Evolutionary conservation across 805 yeast species (phyloP).

Genomic region (Wickerhamomyces tratensis): DNA sequence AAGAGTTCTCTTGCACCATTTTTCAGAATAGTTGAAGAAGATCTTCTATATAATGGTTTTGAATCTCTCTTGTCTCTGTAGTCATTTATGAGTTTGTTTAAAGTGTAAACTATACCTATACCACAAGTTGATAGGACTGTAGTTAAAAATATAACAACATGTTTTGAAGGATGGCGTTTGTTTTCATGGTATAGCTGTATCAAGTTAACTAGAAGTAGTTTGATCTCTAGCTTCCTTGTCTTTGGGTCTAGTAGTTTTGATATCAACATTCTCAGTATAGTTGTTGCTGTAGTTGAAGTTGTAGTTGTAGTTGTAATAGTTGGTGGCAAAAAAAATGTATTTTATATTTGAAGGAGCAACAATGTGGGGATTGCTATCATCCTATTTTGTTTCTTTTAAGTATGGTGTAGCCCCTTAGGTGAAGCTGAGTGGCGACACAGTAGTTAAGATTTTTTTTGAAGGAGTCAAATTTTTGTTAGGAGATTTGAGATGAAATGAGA

Average conservation of each 20-base stretch:
- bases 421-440: too few relatives aligned
- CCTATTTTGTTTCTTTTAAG: too few relatives aligned
- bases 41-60: slow-evolving; percentile 17
- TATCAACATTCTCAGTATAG: slow-evolving; percentile 1
- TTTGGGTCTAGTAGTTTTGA: slow-evolving; percentile 11
- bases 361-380: too few relatives aligned
- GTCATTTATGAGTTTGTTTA: slow-evolving; percentile 17
- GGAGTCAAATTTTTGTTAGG: too few relatives aligned
- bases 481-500: too few relatives aligned
- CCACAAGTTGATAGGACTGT: slow-evolving; percentile 15
- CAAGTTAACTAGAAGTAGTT: slow-evolving; percentile 11
- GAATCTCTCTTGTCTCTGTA: slow-evolving; percentile 19
- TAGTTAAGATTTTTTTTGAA: too few relatives aligned
- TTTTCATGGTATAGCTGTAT: slow-evolving; percentile 18
- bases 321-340: too few relatives aligned
- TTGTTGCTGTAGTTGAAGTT: too few relatives aligned
- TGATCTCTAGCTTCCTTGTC: slow-evolving; percentile 12
- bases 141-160: slow-evolving; percentile 17
- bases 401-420: too few relatives aligned
- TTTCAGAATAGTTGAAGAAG: slow-evolving; percentile 18
- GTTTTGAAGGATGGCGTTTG: slow-evolving; percentile 16
- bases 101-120: slow-evolving; percentile 10
- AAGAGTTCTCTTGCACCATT: slow-evolving; percentile 21
- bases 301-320: too few relatives aligned
- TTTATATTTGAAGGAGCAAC: too few relatives aligned